A percentile compares a stretch with the other conserved stretches of the same genome.
Evolutionary conservation across 2,329 filamentous ascomycete species (phyloP).

Genomic region (Venturia asperata): DNA sequence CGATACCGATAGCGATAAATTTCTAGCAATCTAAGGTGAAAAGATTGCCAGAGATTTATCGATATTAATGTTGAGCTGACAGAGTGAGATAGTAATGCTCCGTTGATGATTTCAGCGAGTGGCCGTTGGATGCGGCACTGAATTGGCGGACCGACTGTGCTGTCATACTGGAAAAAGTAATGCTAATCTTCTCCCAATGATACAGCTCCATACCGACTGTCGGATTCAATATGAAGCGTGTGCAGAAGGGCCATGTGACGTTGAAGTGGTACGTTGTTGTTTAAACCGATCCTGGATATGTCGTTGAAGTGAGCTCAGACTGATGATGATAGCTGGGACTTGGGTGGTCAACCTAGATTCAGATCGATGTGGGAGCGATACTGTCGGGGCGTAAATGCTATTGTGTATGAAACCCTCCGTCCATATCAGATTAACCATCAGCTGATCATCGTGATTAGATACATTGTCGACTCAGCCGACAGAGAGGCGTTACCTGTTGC

Average conservation of each 20-base stretch:
- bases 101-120: no score
- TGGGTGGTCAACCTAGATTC: slow-evolving; percentile 93
- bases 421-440: slow-evolving; percentile 4
- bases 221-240: slow-evolving; percentile 97
- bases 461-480: slow-evolving; percentile 96
- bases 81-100: no score
- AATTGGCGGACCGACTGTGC: neutral
- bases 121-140: no score
- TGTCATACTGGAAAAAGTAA: slow-evolving; percentile 13
- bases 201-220: slow-evolving; percentile 93
- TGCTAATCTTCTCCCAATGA: slow-evolving; percentile 8
- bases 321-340: slow-evolving; percentile 64
- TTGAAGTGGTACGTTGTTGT: slow-evolving; percentile 67
- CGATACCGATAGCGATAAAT: no score
- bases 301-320: neutral
- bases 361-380: slow-evolving; percentile 99
- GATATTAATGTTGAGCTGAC: no score
- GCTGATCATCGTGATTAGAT: slow-evolving; percentile 43
- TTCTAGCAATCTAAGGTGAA: no score
- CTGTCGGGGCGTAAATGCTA: slow-evolving; percentile 93
- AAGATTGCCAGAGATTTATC: no score
- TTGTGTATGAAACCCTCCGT: slow-evolving; percentile 55
- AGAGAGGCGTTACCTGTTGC: slow-evolving; percentile 71
- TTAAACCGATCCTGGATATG: neutral
- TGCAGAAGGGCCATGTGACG: slow-evolving; percentile 96